A percentile compares a stretch with the other conserved stretches of the same genome.
phyloP scores from a whole-genome alignment of 352 stramenopile genomes.

The Globisporangium viniferum region DNA sequence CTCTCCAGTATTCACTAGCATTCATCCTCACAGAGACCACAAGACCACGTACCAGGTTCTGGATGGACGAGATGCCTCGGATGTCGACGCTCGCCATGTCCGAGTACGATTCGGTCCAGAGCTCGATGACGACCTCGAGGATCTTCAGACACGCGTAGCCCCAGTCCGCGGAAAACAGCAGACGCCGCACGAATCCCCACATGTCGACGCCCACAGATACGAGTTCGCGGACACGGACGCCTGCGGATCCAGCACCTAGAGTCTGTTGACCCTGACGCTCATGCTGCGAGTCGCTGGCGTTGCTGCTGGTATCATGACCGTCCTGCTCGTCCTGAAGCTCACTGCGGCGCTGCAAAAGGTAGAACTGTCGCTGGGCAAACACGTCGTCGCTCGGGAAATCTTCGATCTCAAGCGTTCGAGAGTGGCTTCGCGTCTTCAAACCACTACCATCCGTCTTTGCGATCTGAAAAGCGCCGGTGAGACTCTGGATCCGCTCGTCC shows the following conservation, averaged over 20 bases:
- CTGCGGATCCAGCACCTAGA: not conserved
- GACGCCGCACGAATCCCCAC: not conserved
- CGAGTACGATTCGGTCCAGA: constrained; percentile 66
- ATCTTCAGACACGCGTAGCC: constrained; percentile 28
- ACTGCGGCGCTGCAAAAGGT: not conserved
- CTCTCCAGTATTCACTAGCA: not conserved
- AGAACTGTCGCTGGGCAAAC: not conserved
- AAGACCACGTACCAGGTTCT: constrained; percentile 24
- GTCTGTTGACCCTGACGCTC: not conserved
- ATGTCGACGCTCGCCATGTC: constrained; percentile 53
- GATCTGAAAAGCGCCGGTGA: not conserved
- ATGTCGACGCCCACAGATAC: not conserved
- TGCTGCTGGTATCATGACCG: not conserved
- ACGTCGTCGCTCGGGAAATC: not conserved
- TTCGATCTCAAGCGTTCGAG: not conserved
- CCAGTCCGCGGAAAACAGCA: constrained; percentile 16
- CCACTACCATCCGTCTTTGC: not conserved
- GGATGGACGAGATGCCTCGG: constrained; percentile 42
- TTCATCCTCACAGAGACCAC: not conserved
- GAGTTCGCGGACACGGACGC: not conserved
- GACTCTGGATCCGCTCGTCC: not conserved
- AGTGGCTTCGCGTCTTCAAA: not conserved
- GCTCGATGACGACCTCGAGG: constrained; percentile 30
- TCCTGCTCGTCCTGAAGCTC: not conserved
- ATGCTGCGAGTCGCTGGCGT: not conserved